Percentiles rank a stretch among this genome's conserved stretches.
phyloP scores from a whole-genome alignment of 2,329 filamentous ascomycete genomes.

The Septoria linicola region DNA sequence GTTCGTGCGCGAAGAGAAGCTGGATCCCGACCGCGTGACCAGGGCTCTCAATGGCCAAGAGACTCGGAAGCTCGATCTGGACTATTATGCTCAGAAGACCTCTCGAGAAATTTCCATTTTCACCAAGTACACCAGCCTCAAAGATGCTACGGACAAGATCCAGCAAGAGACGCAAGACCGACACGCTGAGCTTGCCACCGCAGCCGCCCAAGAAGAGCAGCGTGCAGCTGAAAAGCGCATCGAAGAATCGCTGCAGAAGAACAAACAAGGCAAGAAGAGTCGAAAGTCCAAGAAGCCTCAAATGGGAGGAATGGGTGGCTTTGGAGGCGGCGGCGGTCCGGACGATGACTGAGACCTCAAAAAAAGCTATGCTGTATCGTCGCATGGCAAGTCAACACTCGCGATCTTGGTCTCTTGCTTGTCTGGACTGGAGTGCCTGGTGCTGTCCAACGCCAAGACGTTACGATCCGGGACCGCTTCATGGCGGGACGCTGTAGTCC shows the following conservation, averaged over 20 bases:
- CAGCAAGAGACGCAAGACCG: slow-evolving; percentile 33
- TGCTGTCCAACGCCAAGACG: too few relatives aligned
- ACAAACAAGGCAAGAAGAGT: slow-evolving; percentile 34
- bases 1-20: slow-evolving; percentile 74
- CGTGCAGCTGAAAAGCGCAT: slow-evolving; percentile 35
- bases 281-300: slow-evolving; percentile 33
- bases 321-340: slow-evolving; percentile 27
- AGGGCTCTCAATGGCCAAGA: slow-evolving; percentile 55
- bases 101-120: slow-evolving; percentile 42
- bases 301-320: slow-evolving; percentile 23
- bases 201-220: slow-evolving; percentile 39
- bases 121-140: slow-evolving; percentile 37
- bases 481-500: too few relatives aligned
- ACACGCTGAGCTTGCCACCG: slow-evolving; percentile 37
- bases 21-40: slow-evolving; percentile 63
- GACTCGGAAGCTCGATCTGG: slow-evolving; percentile 43
- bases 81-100: slow-evolving; percentile 42
- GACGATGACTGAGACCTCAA: slow-evolving; percentile 16
- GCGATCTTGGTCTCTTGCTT: too few relatives aligned
- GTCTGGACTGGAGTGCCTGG: too few relatives aligned
- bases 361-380: slow-evolving; percentile 1
- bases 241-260: slow-evolving; percentile 36
- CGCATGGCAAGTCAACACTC: too few relatives aligned
- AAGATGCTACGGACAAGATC: slow-evolving; percentile 39
- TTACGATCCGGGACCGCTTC: too few relatives aligned